Evolutionary conservation across 345 rosid genomes (phyloP).

Genomic region (Brassica carinata): DNA sequence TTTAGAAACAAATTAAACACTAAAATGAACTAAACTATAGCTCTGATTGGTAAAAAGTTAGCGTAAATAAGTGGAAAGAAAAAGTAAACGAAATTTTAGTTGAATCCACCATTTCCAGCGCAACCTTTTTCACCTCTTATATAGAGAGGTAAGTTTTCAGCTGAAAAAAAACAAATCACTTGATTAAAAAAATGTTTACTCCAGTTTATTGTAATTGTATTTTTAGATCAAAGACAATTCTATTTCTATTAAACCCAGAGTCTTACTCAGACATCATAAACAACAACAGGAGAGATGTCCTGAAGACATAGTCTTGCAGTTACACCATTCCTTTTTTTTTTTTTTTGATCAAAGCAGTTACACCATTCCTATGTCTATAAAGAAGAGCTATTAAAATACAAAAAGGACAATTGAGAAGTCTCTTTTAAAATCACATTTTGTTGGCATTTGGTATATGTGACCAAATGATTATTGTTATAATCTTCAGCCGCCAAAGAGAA

Average conservation of each 20-base stretch:
- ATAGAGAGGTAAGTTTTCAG: no score
- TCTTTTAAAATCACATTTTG: conserved; percentile 31
- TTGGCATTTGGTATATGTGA: conserved; percentile 5
- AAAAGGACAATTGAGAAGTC: background rate
- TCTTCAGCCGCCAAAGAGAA: conserved; percentile 82
- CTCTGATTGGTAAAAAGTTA: no score
- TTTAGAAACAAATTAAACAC: background rate
- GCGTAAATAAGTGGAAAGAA: no score
- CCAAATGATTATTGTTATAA: background rate
- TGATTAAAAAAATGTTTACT: no score
- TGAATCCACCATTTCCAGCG: no score
- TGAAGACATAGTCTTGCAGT: background rate
- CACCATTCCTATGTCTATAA: conserved; percentile 26
- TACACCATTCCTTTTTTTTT: no score
- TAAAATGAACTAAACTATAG: background rate
- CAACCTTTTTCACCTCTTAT: no score
- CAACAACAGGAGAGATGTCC: conserved; percentile 1
- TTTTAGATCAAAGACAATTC: background rate
- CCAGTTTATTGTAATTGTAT: no score
- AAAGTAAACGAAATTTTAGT: no score
- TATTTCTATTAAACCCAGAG: background rate
- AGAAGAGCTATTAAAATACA: conserved; percentile 28
- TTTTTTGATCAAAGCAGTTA: no score
- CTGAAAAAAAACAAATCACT: no score
- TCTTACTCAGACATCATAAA: background rate